Evolutionary conservation across 257 asterid genomes (phyloP).

Genomic region (Primulina tabacum): DNA sequence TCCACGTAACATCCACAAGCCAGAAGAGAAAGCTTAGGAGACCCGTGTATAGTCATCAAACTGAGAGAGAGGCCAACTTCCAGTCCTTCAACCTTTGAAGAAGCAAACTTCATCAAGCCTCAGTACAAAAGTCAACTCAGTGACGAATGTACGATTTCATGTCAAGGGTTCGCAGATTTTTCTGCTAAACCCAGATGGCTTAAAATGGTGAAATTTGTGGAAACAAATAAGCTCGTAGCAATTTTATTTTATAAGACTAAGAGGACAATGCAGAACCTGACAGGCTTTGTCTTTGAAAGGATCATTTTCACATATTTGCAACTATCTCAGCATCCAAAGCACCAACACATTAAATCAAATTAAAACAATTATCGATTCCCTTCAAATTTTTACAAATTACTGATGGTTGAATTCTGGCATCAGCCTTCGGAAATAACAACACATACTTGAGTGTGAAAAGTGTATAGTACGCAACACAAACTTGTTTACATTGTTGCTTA

Average conservation of each 20-base stretch:
- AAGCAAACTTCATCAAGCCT: constrained; percentile 27
- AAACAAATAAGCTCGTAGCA: background rate
- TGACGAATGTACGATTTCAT: too few species aligned
- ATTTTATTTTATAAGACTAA: background rate
- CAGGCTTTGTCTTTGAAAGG: background rate
- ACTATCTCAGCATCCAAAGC: background rate
- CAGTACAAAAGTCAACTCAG: background rate
- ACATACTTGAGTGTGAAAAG: background rate
- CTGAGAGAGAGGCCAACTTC: constrained; percentile 69
- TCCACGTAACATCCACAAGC: constrained; percentile 82
- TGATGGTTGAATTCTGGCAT: background rate
- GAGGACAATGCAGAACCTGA: background rate
- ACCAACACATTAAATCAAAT: background rate
- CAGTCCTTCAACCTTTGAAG: constrained; percentile 76
- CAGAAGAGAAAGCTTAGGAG: constrained; percentile 64
- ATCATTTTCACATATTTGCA: background rate
- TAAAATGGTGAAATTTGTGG: background rate
- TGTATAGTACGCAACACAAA: background rate
- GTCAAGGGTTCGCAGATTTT: background rate
- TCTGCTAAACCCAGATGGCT: background rate
- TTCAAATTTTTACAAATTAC: background rate
- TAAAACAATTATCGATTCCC: background rate
- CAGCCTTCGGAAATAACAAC: background rate
- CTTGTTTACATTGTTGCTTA: too few species aligned
- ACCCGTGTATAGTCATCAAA: constrained; percentile 59